These are phyloP conservation scores for Stagonosporopsis chrysanthemi DNA, from an alignment of 2,329 filamentous ascomycete genomes.

Conservation along the genomic window DNA sequence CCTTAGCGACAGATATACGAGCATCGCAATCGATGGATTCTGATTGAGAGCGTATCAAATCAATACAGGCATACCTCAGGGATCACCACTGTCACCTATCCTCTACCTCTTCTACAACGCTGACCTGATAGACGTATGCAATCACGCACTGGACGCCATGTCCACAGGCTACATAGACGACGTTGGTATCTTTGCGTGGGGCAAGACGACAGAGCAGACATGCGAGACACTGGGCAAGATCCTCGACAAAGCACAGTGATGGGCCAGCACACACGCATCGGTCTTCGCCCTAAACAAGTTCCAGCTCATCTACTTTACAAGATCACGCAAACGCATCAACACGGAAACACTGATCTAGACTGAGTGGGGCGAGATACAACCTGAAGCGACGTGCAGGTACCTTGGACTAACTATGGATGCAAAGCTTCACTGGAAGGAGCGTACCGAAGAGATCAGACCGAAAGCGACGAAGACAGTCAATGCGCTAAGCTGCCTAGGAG, in stretches of 20 bases:
- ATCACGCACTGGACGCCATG: background rate
- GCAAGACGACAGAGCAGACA: constrained; percentile 3
- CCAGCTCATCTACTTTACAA: constrained; percentile 24
- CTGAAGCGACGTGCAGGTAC: constrained; percentile 13
- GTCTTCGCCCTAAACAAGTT: constrained; percentile 42
- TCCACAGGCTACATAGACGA: constrained; percentile 3
- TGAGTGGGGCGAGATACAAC: constrained; percentile 27
- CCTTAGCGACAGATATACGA: background rate
- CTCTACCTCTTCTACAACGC: constrained; percentile 46
- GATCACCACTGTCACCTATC: constrained; percentile 42
- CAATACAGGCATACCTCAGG: constrained; percentile 39
- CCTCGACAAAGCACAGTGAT: constrained; percentile 26
- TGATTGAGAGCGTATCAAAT: constrained; percentile 20
- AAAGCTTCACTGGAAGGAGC: background rate
- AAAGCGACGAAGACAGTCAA: background rate
- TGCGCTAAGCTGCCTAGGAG: constrained; percentile 20
- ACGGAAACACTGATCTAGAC: constrained; percentile 19
- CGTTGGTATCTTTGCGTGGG: background rate
- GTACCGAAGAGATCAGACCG: background rate
- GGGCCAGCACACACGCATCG: constrained; percentile 33
- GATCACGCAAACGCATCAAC: constrained; percentile 20
- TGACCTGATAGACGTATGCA: constrained; percentile 34
- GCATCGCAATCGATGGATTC: constrained; percentile 19
- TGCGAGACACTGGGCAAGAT: constrained; percentile 1
- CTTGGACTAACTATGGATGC: constrained; percentile 2